Evolutionary conservation across 805 yeast genomes (phyloP).

Genomic region (Lachancea meyersii): DNA sequence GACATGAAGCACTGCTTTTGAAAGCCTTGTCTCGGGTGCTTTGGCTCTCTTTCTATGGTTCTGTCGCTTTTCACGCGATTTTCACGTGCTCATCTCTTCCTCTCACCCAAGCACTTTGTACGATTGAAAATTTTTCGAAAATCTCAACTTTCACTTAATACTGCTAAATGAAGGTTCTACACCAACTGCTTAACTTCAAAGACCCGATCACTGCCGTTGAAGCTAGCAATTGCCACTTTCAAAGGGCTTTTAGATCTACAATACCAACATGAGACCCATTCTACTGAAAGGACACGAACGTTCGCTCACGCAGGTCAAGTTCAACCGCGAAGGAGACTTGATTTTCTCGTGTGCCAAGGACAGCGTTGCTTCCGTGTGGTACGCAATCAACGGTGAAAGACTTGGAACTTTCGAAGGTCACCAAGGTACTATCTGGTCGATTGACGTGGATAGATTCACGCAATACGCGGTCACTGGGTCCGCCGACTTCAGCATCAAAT

Average conservation of each 20-base stretch:
- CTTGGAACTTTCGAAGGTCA: constrained; percentile 88
- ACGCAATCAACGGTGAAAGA: constrained; percentile 91
- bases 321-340: constrained; percentile 91
- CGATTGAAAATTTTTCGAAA: constrained; percentile 4
- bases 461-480: constrained; percentile 76
- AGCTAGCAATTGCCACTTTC: background rate
- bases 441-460: constrained; percentile 74
- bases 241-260: background rate
- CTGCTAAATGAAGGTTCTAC: background rate
- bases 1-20: too few relatives aligned
- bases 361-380: constrained; percentile 86
- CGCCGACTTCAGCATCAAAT: constrained; percentile 78
- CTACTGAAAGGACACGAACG: constrained; percentile 93
- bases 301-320: constrained; percentile 93
- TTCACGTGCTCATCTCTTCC: too few relatives aligned
- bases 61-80: too few relatives aligned
- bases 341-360: constrained; percentile 91
- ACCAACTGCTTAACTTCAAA: background rate
- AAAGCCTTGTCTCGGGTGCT: too few relatives aligned
- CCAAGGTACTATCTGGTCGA: constrained; percentile 90
- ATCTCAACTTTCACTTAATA: background rate
- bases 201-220: background rate
- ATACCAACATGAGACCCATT: constrained; percentile 51
- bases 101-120: too few relatives aligned
- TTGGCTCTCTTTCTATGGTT: too few relatives aligned